A percentile compares a stretch with the other conserved stretches of the same genome.
These are phyloP conservation scores for Pythium periplocum DNA, from an alignment of 352 stramenopile genomes.

Conservation along the genomic window DNA sequence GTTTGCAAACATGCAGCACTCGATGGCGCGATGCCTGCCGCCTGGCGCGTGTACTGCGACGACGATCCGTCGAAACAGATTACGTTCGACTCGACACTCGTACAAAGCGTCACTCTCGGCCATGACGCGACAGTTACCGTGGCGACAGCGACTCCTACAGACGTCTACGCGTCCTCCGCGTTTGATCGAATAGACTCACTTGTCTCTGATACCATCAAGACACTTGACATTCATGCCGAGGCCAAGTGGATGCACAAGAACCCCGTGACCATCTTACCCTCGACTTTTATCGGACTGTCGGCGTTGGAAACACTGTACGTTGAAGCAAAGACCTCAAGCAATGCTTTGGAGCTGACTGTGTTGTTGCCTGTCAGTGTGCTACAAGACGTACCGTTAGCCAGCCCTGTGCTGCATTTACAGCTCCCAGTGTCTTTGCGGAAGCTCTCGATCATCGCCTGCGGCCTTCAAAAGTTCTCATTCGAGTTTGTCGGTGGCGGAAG, in stretches of 20 bases:
- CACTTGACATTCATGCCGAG: conserved; percentile 34
- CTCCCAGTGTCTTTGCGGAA: conserved; percentile 38
- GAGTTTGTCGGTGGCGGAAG: conserved; percentile 26
- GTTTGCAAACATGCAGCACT: neutral
- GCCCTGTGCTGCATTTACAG: conserved; percentile 28
- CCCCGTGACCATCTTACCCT: conserved; percentile 27
- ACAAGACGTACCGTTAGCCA: conserved; percentile 30
- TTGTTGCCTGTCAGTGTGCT: conserved; percentile 20
- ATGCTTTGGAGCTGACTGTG: conserved; percentile 2
- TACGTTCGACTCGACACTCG: conserved; percentile 4
- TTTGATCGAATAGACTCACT: conserved; percentile 33
- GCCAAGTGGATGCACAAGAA: conserved; percentile 25
- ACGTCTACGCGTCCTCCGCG: conserved; percentile 30
- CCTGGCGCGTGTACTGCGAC: conserved; percentile 7
- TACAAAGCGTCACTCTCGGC: neutral
- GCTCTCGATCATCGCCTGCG: conserved; percentile 41
- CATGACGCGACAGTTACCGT: neutral
- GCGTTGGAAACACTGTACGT: conserved; percentile 41
- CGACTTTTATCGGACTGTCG: conserved; percentile 35
- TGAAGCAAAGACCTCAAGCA: no score
- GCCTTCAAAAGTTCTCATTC: conserved; percentile 32
- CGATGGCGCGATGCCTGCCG: neutral
- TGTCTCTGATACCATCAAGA: conserved; percentile 28
- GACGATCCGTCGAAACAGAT: neutral
- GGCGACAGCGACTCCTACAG: neutral